These are phyloP conservation scores for Handroanthus guayacan DNA, from an alignment of 257 asterid genomes.

Conservation along the genomic window DNA sequence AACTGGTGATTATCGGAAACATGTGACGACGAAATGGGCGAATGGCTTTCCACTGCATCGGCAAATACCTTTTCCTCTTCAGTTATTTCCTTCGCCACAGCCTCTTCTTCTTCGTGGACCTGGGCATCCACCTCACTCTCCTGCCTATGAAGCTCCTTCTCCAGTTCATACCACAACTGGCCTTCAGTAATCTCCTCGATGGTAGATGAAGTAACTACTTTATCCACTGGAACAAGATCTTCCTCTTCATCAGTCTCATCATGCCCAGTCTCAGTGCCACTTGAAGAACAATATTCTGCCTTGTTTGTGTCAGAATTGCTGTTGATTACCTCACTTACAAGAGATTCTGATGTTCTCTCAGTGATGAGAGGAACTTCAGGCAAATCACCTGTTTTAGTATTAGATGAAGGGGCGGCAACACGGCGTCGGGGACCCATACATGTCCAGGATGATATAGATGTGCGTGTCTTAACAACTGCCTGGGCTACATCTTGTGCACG, in stretches of 20 bases:
- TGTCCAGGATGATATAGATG: slow-evolving; percentile 81
- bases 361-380: slow-evolving; percentile 57
- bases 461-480: slow-evolving; percentile 79
- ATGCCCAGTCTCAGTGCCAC: slow-evolving; percentile 47
- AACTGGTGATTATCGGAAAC: slow-evolving; percentile 71
- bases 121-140: slow-evolving; percentile 55
- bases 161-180: slow-evolving; percentile 83
- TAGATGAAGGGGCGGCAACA: slow-evolving; percentile 49
- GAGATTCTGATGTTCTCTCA: slow-evolving; percentile 54
- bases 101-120: slow-evolving; percentile 72
- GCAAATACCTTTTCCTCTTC: slow-evolving; percentile 77
- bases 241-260: slow-evolving; percentile 84
- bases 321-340: slow-evolving; percentile 47
- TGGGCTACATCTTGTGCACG: slow-evolving; percentile 95
- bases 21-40: slow-evolving; percentile 66
- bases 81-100: slow-evolving; percentile 68
- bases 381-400: slow-evolving; percentile 50
- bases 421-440: slow-evolving; percentile 95
- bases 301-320: slow-evolving; percentile 42
- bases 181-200: slow-evolving; percentile 75
- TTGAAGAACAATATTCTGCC: slow-evolving; percentile 57
- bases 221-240: slow-evolving; percentile 50
- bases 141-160: slow-evolving; percentile 74
- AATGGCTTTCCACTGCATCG: slow-evolving; percentile 63
- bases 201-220: slow-evolving; percentile 47